Evolutionary conservation across 2,329 filamentous ascomycete genomes (phyloP), one percentile per base, ranked within the genome.

Genomic region (Alternaria triticimaculans): DNA sequence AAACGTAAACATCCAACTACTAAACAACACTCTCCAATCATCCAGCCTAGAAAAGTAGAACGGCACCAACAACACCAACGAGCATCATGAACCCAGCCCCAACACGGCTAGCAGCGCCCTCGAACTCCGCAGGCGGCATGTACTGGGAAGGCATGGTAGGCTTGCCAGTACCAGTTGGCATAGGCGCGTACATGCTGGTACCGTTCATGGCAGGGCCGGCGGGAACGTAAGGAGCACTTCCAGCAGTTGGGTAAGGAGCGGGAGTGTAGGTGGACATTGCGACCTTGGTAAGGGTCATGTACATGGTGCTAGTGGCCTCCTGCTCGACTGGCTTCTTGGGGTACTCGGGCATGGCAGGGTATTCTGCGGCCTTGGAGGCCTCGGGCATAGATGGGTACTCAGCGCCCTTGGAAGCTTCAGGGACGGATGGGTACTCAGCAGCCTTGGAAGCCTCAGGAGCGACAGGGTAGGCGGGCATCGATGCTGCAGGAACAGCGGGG

Each of bases 61-160:
- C 57, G 30, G 67, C 74, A 45, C 63, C 72, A 9, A 72, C 55
- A 33, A 71, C 45, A 21, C 66, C 72, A 20, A 66, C 63, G 33
- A 71, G 12, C 15, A 63, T 63, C 56, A 62, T 71, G 60, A 73
- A 12, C 0, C 74, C 74, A 30, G 72, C 62, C 37, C 72, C 55
- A 23, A 71, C 55, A 41, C 65, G 65, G 61, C 67, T 73, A 33
- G 72, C 74, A n/a, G 73, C 72, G 45, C 75, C 75, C 49, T 71
- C 66, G 21, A 75, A 77, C 59, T 66, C 55, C 14, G 67, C 49
- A n/a, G 49, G 50, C 43, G 68, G 64, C 18, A 55, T n/a, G 48
- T 63, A 66, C 45, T 37, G 28, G 9, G 62, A 56, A 20, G 70
- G 67, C 62, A 60, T 67, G 15, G 64, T 58, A 15, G 67, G 64